phyloP scores from a whole-genome alignment of 352 stramenopile genomes.

The Phytophthora megakarya region DNA sequence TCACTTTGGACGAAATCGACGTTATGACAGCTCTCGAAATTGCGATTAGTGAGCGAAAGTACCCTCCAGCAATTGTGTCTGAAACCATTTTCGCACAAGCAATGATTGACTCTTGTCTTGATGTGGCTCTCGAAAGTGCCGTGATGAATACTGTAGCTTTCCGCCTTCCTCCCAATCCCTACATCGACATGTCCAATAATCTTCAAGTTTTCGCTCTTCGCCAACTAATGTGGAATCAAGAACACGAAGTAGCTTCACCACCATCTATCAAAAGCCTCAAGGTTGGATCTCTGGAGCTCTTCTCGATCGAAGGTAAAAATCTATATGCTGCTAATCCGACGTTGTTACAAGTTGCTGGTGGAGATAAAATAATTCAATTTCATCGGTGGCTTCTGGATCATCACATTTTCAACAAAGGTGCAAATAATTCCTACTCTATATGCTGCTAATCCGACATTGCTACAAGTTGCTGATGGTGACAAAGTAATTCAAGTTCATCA shows the following conservation, averaged over 20 bases:
- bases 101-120: constrained; percentile 48
- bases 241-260: background rate
- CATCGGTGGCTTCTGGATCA: constrained; percentile 34
- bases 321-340: constrained; percentile 22
- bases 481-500: constrained; percentile 17
- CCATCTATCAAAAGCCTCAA: background rate
- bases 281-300: constrained; percentile 4
- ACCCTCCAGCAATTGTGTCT: constrained; percentile 43
- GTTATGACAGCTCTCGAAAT: constrained; percentile 39
- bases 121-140: constrained; percentile 55
- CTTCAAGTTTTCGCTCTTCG: constrained; percentile 47
- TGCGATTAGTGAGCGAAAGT: constrained; percentile 37
- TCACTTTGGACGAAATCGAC: constrained; percentile 26
- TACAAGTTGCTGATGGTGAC: constrained; percentile 16
- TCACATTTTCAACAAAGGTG: constrained; percentile 21
- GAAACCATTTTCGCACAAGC: constrained; percentile 55
- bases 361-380: constrained; percentile 4
- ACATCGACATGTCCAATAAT: constrained; percentile 42
- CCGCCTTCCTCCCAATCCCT: constrained; percentile 54
- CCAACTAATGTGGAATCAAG: constrained; percentile 34
- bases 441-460: constrained; percentile 28
- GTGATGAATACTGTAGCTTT: constrained; percentile 53
- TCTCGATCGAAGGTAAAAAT: constrained; percentile 9
- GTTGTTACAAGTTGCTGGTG: constrained; percentile 26
- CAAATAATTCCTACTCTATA: constrained; percentile 17